A percentile compares a stretch with the other conserved stretches of the same genome.
These are phyloP conservation scores for Hericium coralloides DNA, from an alignment of 768 basidiomycete species.

Conservation along the genomic window DNA sequence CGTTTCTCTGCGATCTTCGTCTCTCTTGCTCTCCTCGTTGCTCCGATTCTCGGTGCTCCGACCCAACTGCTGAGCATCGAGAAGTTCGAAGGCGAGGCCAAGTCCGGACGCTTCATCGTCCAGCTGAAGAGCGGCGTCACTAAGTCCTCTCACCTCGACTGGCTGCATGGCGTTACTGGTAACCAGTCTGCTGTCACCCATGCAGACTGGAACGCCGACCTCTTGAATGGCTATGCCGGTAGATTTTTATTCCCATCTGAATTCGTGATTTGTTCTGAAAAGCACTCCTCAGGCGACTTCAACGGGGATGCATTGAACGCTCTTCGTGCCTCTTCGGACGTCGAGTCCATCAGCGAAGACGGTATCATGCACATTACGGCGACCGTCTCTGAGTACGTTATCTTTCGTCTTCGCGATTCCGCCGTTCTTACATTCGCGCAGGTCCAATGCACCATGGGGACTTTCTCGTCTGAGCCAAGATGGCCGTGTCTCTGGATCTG, in stretches of 20 bases:
- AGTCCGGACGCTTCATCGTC: constrained; percentile 13
- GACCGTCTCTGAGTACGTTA: constrained; percentile 9
- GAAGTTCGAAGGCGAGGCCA: not conserved
- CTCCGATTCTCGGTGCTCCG: not conserved
- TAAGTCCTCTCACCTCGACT: constrained; percentile 12
- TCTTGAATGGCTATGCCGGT: constrained; percentile 19
- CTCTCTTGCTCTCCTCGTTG: not conserved
- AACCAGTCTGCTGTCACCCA: constrained; percentile 9
- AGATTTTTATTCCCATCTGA: not conserved
- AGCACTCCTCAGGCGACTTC: constrained; percentile 7
- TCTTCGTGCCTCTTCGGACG: constrained; percentile 13
- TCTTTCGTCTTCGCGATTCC: not conserved
- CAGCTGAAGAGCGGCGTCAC: constrained; percentile 14
- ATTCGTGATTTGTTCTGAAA: not conserved
- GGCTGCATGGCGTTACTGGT: constrained; percentile 6
- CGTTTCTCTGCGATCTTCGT: not conserved
- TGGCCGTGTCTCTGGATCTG: constrained; percentile 4
- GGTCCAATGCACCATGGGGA: constrained; percentile 18
- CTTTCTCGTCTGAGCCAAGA: constrained; percentile 13
- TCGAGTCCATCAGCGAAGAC: constrained; percentile 16
- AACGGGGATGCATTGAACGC: constrained; percentile 8
- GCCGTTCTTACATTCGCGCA: not conserved
- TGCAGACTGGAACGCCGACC: constrained; percentile 10
- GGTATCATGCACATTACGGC: constrained; percentile 9
- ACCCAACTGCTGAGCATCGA: not conserved